Evolutionary conservation across 495 filamentous ascomycete genomes (phyloP), one percentile per base, ranked within the genome.

Genomic region (Penicillium maclennaniae): DNA sequence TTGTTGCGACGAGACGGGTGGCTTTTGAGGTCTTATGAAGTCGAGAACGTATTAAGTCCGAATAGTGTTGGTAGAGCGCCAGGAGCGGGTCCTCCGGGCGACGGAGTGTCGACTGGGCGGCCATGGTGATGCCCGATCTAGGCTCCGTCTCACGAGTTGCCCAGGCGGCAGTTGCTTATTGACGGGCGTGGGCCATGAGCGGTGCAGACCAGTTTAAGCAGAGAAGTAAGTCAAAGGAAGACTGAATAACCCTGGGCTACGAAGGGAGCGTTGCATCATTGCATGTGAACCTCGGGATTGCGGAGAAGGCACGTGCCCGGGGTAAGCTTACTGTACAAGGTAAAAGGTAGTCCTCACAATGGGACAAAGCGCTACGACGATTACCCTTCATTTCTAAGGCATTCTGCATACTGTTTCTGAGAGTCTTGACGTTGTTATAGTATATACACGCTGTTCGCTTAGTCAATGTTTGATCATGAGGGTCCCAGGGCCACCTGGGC

Each of bases 91-190:
- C 87, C 62, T 85, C 77, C 56, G 79, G 76, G 53, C 75, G 76
- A 46, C 84, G 86, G 49, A 96, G 79, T 8, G 88, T 95, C 26
- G 91, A 96, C 72, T 95, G 91, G 56, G 79, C 83, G 46, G 91
- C 89, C 91, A 96, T 96, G 41, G 48, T 62, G 47, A 46, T 42
- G 51, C 47, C 58, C 45, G 38, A 19, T 44, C 42, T 25, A 25
- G 49, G 39, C 54, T 54, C 45, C 20, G 49, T 51, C 27, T 55
- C 46, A 34, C 41, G 44, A 48, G 45, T 31, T 49, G 43, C 42
- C 55, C 50, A 45, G 53, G 34, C 40, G 53, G 45, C 38, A 53
- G 60, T 38, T 5, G 34, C 7, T 59, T 41, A 53, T 37, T 38
- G 46, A 19, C 20, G 36, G 23, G 4, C 19, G 28, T 40, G 43